Evolutionary conservation across 768 basidiomycete genomes (phyloP).

Genomic region (Lentinula raphanica): DNA sequence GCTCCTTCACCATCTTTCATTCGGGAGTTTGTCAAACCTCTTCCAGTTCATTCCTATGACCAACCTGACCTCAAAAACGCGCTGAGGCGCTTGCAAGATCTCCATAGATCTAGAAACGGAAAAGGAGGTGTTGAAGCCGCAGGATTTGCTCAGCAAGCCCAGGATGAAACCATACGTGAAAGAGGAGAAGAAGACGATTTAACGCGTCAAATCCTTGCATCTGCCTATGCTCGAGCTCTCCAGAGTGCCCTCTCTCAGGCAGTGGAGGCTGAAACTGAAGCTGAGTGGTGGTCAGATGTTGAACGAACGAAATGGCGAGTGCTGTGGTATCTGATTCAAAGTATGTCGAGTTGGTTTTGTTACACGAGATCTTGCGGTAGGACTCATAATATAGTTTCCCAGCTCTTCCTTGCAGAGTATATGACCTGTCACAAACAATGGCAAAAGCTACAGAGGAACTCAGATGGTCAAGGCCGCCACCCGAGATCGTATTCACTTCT

Average conservation of each 20-base stretch:
- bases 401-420: slow-evolving; percentile 45
- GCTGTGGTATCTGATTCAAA: slow-evolving; percentile 70
- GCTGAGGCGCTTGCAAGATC: background rate
- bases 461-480: slow-evolving; percentile 40
- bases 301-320: slow-evolving; percentile 55
- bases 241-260: slow-evolving; percentile 65
- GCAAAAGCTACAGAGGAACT: slow-evolving; percentile 36
- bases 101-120: background rate
- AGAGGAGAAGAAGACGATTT: background rate
- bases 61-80: too few relatives aligned
- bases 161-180: background rate
- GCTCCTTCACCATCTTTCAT: background rate
- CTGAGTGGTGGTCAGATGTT: slow-evolving; percentile 80
- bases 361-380: background rate
- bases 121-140: too few relatives aligned
- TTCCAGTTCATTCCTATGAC: background rate
- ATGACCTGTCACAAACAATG: slow-evolving; percentile 32
- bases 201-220: slow-evolving; percentile 25
- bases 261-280: slow-evolving; percentile 63
- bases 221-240: slow-evolving; percentile 61
- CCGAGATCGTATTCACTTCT: slow-evolving; percentile 43
- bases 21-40: background rate
- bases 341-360: slow-evolving; percentile 40
- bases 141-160: background rate
- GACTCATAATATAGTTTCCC: background rate